Base-by-base conservation (phyloP, 2,329 filamentous ascomycete genomes). In the Neobulgaria alba region DNA sequence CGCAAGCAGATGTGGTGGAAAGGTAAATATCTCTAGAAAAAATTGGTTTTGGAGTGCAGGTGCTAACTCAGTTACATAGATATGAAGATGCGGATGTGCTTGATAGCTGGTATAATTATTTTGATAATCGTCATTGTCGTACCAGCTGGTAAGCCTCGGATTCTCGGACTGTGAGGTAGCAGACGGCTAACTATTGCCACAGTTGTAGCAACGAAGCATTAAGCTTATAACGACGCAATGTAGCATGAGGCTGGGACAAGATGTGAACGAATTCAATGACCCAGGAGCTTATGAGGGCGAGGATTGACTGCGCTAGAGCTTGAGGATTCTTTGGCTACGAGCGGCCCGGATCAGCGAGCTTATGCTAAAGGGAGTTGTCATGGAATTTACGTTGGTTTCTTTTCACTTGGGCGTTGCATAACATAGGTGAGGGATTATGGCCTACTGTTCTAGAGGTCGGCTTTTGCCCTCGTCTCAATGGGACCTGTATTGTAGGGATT, bases 1-100 rank as follows among this genome's bases (percentile, higher is more conserved):
- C 81, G 92, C 65, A 90, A 89, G 73, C 82, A 94, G 67, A 96
- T 96, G 90, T 96, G 90, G 90, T 96, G 89, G 90, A 96, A 96
- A 34, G 51, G 49, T 44, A 43, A 37, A 35, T 17, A 30, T 18
- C 5, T 17, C 16, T 33, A 5, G 29, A 33, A 9, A 4, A 5
- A 35, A 12, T 17, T 9, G 33, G 20, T 18, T 29, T 2, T n/a
- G 37, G 3, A 26, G 7, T n/a, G n/a, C 17, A 19, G 9, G 10
- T 41, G 29, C 44, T 51, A 43, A 52, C 38, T 17, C 15, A 15
- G 18, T 7, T 34, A 34, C 5, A 10, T 15, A 77, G 90, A 96
- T 62, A 94, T 95, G 87, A 96, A 96, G 79, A 98, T 98, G 92
- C 82, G 92, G 65, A 92, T 95, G 73, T 96, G 90, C 69, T 72